phyloP scores from a whole-genome alignment of 345 rosid species.

The Tarenaya hassleriana region DNA sequence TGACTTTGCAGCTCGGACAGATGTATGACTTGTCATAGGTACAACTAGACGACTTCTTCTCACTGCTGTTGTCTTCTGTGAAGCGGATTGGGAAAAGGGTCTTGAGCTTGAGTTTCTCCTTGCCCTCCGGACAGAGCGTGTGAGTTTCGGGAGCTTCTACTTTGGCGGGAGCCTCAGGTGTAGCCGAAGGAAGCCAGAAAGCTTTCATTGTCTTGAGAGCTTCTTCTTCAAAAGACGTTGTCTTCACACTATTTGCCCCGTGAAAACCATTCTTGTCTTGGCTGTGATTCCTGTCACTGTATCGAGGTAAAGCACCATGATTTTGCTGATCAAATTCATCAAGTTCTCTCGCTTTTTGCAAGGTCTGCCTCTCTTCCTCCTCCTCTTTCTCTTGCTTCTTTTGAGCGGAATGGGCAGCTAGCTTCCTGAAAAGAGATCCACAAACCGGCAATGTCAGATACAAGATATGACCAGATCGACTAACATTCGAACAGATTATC shows the following conservation, averaged over 20 bases:
- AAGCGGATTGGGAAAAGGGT: slow-evolving; percentile 65
- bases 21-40: slow-evolving; percentile 62
- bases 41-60: slow-evolving; percentile 26
- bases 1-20: slow-evolving; percentile 96
- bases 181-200: slow-evolving; percentile 98
- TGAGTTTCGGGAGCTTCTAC: slow-evolving; percentile 57
- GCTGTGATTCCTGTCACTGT: slow-evolving; percentile 55
- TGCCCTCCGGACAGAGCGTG: slow-evolving; percentile 85
- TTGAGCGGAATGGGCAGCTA: slow-evolving; percentile 62
- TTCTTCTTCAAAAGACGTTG: slow-evolving; percentile 84
- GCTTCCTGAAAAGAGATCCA: slow-evolving; percentile 41
- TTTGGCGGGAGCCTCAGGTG: slow-evolving; percentile 82
- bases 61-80: slow-evolving; percentile 57
- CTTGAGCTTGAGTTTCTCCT: slow-evolving; percentile 80
- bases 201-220: slow-evolving; percentile 98
- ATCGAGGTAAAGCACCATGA: slow-evolving; percentile 85
- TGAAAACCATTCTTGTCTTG: slow-evolving; percentile 84
- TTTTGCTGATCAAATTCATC: slow-evolving; percentile 97
- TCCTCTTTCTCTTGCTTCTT: slow-evolving; percentile 79
- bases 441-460: neutral
- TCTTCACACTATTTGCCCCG: slow-evolving; percentile 93
- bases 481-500: too few relatives aligned
- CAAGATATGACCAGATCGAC: too few relatives aligned
- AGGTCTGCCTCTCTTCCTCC: slow-evolving; percentile 60
- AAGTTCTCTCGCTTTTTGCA: slow-evolving; percentile 73